A percentile compares a stretch with the other conserved stretches of the same genome.
These are phyloP conservation scores for Epithele typhae DNA, from an alignment of 768 basidiomycete genomes.

Conservation along the genomic window DNA sequence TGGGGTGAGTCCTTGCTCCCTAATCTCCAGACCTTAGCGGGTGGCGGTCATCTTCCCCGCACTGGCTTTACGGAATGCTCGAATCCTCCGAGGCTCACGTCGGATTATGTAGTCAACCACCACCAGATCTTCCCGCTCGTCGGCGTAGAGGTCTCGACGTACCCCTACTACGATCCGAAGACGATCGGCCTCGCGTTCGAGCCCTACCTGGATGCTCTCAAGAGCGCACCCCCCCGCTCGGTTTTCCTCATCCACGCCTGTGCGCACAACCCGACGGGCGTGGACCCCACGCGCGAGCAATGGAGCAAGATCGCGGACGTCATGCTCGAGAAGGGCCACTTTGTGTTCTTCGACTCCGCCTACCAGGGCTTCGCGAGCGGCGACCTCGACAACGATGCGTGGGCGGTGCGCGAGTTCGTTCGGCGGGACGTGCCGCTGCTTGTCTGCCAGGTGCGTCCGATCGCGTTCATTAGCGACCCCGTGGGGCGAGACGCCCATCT, in stretches of 20 bases:
- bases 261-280: constrained; percentile 96
- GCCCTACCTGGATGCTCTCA: constrained; percentile 58
- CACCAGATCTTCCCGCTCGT: constrained; percentile 88
- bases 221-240: constrained; percentile 66
- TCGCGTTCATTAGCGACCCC: too few relatives aligned
- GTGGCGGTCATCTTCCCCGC: too few relatives aligned
- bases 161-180: constrained; percentile 91
- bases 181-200: constrained; percentile 83
- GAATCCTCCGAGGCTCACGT: constrained; percentile 3
- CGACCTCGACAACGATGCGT: constrained; percentile 85
- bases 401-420: constrained; percentile 87
- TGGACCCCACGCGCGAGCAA: constrained; percentile 86
- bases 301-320: constrained; percentile 76
- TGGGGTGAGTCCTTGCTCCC: constrained; percentile 63
- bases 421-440: constrained; percentile 68
- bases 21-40: too few relatives aligned
- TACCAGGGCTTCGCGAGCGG: constrained; percentile 98
- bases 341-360: constrained; percentile 91
- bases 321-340: constrained; percentile 72
- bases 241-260: constrained; percentile 91
- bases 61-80: too few relatives aligned
- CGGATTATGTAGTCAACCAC: constrained; percentile 67
- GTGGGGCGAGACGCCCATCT: background rate
- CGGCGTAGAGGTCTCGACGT: constrained; percentile 79
- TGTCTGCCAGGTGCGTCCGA: constrained; percentile 84